Evolutionary conservation across 208 protist genomes (phyloP), one percentile per base, ranked within the genome.

Genomic region (Trypanosoma rangeli): DNA sequence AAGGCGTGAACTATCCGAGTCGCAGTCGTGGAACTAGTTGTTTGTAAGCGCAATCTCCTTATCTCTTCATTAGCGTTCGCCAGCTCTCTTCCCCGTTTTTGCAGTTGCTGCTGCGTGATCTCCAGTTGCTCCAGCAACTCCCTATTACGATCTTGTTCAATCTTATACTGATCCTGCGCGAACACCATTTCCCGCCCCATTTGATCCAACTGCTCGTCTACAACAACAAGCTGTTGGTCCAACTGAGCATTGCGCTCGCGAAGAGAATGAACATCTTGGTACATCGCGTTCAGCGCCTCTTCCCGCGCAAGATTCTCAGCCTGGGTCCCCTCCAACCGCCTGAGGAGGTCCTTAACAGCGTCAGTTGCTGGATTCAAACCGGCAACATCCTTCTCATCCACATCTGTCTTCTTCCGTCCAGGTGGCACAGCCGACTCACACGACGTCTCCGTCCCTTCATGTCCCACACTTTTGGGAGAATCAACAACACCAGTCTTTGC

Each of bases 251-350:
- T 65, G 9, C 75, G 57, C 28, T 82, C 65, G 35, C 79, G 81
- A 46, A 80, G 58, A 9, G 16, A 20, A 37, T 71, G 70, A 31
- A 72, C 74, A 64, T 87, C 82, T 5, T 68, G 54, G 72, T 84
- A 87, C 20, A 87, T 52, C 50, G 64, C 61, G 54, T 77, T 66
- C 5, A 87, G 57, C 7, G 82, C 79, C 33, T 87, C 82, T 24
- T 87, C 82, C 5, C 72, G 74, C 16, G 76, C 79, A 20, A 24
- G 52, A 57, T 65, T 67, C 60, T 87, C 82, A 10, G 60, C 57
- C n/a, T 33, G 37, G 5, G 60, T 26, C 10, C 48, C 57, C 20
- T 71, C 57, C 20, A 75, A 20, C 24, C 35, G 44, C 37, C 22
- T 61, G 42, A 48, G 39, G 20, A 69, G 12, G 26, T 46, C 28